Conservation (phyloP, 2,329 filamentous ascomycete genomes). For the Cercospora sesami region DNA sequence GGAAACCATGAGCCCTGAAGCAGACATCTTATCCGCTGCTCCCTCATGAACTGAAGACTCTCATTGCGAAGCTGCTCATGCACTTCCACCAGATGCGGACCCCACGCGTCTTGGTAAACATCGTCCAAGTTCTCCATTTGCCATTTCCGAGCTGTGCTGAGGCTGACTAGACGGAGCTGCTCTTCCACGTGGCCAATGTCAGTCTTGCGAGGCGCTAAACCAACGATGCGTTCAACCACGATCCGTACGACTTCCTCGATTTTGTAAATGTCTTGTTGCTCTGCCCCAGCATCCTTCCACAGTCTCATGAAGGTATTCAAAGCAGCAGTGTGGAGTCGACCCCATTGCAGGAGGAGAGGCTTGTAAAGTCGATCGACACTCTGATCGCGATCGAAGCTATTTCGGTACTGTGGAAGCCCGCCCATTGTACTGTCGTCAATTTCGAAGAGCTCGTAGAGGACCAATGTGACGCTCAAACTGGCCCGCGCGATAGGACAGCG, state of each 20-base stretch:
- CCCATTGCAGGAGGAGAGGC: slow-evolving; percentile 90
- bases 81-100: slow-evolving; percentile 82
- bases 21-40: slow-evolving; percentile 88
- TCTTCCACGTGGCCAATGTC: slow-evolving; percentile 87
- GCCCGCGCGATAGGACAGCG: slow-evolving; percentile 85
- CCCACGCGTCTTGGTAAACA: slow-evolving; percentile 94
- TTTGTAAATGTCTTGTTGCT: slow-evolving; percentile 86
- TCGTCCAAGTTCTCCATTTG: slow-evolving; percentile 93
- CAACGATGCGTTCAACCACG: slow-evolving; percentile 83
- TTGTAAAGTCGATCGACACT: slow-evolving; percentile 82
- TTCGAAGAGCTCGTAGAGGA: slow-evolving; percentile 93
- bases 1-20: slow-evolving; percentile 88
- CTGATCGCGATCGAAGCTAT: slow-evolving; percentile 38
- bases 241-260: slow-evolving; percentile 89
- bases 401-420: slow-evolving; percentile 17
- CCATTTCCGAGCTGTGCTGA: slow-evolving; percentile 72
- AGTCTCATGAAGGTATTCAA: slow-evolving; percentile 85
- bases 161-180: slow-evolving; percentile 81
- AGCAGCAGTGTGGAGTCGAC: slow-evolving; percentile 79
- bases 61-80: slow-evolving; percentile 88
- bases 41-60: slow-evolving; percentile 92
- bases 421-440: slow-evolving; percentile 58
- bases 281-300: slow-evolving; percentile 87
- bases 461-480: slow-evolving; percentile 80
- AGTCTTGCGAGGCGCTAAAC: slow-evolving; percentile 75